Evolutionary conservation across 1,284 basidiomycete genomes (phyloP).

Genomic region (Omphalotus olearius): DNA sequence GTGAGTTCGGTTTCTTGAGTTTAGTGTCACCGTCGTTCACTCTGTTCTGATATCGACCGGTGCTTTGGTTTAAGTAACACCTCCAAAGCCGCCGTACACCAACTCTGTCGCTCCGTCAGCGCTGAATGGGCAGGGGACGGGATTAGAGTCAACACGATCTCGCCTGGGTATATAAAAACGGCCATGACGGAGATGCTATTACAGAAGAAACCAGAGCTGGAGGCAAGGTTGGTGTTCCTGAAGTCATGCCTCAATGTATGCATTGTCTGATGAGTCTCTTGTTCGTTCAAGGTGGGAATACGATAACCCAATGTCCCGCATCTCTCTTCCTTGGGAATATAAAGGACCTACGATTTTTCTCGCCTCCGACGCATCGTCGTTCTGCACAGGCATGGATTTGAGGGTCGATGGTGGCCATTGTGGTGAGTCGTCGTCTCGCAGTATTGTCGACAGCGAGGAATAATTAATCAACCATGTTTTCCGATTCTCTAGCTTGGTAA

Average conservation of each 20-base stretch:
- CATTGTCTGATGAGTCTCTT: constrained; percentile 7
- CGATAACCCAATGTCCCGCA: no score
- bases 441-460: no score
- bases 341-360: constrained; percentile 11
- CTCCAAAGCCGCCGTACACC: constrained; percentile 37
- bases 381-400: constrained; percentile 12
- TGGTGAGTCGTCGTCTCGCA: no score
- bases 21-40: constrained; percentile 20
- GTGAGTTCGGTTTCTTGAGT: not conserved
- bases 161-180: constrained; percentile 14
- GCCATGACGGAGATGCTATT: constrained; percentile 10
- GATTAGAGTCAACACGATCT: constrained; percentile 28
- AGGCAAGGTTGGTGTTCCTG: constrained; percentile 3
- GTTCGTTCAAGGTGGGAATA: not conserved
- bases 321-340: constrained; percentile 6
- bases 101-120: constrained; percentile 38
- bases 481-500: no score
- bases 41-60: not conserved
- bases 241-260: no score
- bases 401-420: constrained; percentile 6
- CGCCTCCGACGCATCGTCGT: constrained; percentile 10
- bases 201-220: constrained; percentile 10
- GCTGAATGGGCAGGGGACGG: constrained; percentile 36
- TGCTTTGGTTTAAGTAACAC: constrained; percentile 6
- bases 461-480: no score